phyloP scores from a whole-genome alignment of 345 rosid species.

The Rubroshorea leprosula region DNA sequence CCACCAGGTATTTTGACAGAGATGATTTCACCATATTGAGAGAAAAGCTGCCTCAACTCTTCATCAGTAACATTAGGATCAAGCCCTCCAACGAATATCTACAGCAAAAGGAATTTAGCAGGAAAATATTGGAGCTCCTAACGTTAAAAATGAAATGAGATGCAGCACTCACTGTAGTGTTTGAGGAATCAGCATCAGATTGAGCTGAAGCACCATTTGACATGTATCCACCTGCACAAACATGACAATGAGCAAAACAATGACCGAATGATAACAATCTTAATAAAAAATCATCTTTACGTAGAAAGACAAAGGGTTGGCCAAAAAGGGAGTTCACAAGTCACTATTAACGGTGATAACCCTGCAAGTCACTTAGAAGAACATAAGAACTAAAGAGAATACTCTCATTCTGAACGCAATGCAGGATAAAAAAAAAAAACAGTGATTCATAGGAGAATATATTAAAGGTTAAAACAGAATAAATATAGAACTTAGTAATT shows the following conservation, averaged over 20 bases:
- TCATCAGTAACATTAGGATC: conserved; percentile 81
- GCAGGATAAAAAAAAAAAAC: no score
- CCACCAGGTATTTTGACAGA: conserved; percentile 88
- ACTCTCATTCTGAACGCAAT: no score
- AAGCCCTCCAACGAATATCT: conserved; percentile 98
- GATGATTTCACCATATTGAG: conserved; percentile 77
- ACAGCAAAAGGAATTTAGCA: conserved; percentile 22
- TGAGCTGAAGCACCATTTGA: conserved; percentile 54
- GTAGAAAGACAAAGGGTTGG: no score
- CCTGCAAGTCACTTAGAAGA: no score
- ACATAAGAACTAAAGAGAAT: no score
- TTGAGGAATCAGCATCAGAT: conserved; percentile 70
- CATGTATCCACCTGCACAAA: conserved; percentile 48
- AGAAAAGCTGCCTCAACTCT: conserved; percentile 77
- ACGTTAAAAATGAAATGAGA: conserved; percentile 15
- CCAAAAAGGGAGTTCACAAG: no score
- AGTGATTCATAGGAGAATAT: no score
- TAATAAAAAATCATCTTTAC: no score
- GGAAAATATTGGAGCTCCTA: conserved; percentile 8
- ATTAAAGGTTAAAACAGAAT: no score
- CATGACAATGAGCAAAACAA: background rate
- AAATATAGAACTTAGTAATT: no score
- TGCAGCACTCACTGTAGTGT: conserved; percentile 67
- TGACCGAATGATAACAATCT: background rate
- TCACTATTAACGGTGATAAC: no score